Evolutionary conservation across 140 eudicot genomes (phyloP), one percentile per base, ranked within the genome.

Genomic region (Bidens hawaiensis): DNA sequence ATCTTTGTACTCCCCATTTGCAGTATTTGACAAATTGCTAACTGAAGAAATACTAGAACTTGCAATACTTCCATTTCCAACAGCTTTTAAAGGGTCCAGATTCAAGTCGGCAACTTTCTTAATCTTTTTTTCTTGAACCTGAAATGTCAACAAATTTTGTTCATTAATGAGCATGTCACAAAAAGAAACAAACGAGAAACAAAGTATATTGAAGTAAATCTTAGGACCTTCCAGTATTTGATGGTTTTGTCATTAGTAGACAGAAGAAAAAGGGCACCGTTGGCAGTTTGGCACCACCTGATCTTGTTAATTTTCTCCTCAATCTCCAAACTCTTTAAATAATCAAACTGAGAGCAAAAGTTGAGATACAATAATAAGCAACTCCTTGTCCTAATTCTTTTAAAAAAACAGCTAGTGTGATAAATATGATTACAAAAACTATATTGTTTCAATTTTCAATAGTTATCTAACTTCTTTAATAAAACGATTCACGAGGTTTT

Each of bases 271-370:
- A 88, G 78, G 60, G 97, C 87, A 40, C 95, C 84, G 14, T 93
- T 93, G 10, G 96, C 94, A 67, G 90, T 75, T 76, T 93, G 99
- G 77, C 99, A 93, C 99, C 99, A 93, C 67, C 83, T 77, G 49
- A 93, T 93, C 81, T 93, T 93, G 82, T 93, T 93, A 76, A 93
- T 93, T 62, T 93, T 93, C 87, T 93, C 99, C 78, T 93, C 99
- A 38, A 93, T 93, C 73, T 93, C 99, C 82, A 93, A 81, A 78
- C 97, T 88, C 90, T 93, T 93, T 36, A 93, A 81, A 73, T 93
- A 93, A 78, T 93, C 99, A 81, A 93, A 93, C 99, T 93, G 89
- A 76, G 79, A 57, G 61, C 42, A 75, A 51, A 78, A 69, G 15
- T 54, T 23, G 49, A 69, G 28, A 71, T 19, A 45, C 56, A 72